phyloP scores from a whole-genome alignment of 2,329 filamentous ascomycete species.

The Emericellopsis cladophorae region DNA sequence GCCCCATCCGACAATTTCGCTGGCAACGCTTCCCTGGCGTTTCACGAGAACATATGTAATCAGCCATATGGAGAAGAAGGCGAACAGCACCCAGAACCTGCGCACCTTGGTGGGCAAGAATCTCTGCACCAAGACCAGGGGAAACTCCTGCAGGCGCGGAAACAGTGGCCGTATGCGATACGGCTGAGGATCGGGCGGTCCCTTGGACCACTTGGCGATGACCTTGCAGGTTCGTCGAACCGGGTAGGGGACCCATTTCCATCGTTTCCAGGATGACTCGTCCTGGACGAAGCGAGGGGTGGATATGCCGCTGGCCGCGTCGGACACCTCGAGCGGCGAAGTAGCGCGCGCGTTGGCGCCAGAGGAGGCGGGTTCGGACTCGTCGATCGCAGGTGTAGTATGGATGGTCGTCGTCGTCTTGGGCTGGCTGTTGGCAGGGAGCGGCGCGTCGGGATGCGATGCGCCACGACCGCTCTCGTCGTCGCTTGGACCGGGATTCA shows the following conservation, averaged over 20 bases:
- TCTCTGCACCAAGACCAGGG: conserved; percentile 48
- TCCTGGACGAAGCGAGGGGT: conserved; percentile 51
- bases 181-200: conserved; percentile 38
- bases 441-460: conserved; percentile 29
- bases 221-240: conserved; percentile 31
- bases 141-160: conserved; percentile 53
- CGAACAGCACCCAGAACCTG: conserved; percentile 42
- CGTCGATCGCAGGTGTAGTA: not conserved
- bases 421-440: conserved; percentile 9
- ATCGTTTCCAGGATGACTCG: conserved; percentile 29
- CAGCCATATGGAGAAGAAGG: conserved; percentile 55
- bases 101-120: conserved; percentile 49
- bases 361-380: conserved; percentile 6
- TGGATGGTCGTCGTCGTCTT: not conserved
- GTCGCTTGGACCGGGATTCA: not conserved
- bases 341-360: conserved; percentile 9
- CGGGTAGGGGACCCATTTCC: conserved; percentile 47
- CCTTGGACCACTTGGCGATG: conserved; percentile 36
- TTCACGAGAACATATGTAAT: conserved; percentile 57
- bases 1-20: conserved; percentile 56
- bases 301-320: conserved; percentile 24
- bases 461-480: not conserved
- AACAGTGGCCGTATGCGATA: conserved; percentile 45
- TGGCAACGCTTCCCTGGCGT: conserved; percentile 43
- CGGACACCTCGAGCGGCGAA: conserved; percentile 28